These are phyloP conservation scores for Blastomyces gilchristii DNA, from an alignment of 2,329 filamentous ascomycete genomes.

Conservation along the genomic window DNA sequence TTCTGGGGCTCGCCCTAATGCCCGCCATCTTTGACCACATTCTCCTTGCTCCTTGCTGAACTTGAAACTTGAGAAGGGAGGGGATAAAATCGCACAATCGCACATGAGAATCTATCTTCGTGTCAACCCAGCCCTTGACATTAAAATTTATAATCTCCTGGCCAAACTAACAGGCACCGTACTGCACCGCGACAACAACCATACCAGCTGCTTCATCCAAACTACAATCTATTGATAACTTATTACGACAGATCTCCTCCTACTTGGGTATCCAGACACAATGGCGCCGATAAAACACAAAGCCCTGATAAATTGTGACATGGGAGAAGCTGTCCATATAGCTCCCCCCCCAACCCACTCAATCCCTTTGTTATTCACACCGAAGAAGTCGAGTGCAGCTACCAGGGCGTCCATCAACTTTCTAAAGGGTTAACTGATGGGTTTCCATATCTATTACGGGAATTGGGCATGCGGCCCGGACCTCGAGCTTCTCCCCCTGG, in stretches of 20 bases:
- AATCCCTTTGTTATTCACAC: too few relatives aligned
- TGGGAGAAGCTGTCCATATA: slow-evolving; percentile 34
- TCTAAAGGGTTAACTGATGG: not conserved
- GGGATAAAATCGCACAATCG: not conserved
- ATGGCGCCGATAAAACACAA: slow-evolving; percentile 44
- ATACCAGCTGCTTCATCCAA: not conserved
- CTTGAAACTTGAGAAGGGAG: not conserved
- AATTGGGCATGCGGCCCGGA: slow-evolving; percentile 45
- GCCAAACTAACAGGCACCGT: not conserved
- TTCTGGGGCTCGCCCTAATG: not conserved
- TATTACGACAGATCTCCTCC: not conserved
- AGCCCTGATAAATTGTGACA: slow-evolving; percentile 41
- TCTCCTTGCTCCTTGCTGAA: not conserved
- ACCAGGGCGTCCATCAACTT: not conserved
- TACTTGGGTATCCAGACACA: slow-evolving; percentile 2
- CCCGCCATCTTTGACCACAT: not conserved
- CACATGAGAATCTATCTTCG: not conserved
- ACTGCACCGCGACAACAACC: not conserved
- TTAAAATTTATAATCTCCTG: not conserved
- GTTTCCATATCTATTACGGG: slow-evolving; percentile 27
- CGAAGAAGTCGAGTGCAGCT: not conserved
- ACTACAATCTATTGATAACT: not conserved
- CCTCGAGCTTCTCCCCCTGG: slow-evolving; percentile 49
- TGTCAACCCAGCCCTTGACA: not conserved
- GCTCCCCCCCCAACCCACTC: not conserved